A percentile compares a stretch with the other conserved stretches of the same genome.
Conservation (phyloP, 2,329 filamentous ascomycete genomes). For the Cladosporium sp. region DNA sequence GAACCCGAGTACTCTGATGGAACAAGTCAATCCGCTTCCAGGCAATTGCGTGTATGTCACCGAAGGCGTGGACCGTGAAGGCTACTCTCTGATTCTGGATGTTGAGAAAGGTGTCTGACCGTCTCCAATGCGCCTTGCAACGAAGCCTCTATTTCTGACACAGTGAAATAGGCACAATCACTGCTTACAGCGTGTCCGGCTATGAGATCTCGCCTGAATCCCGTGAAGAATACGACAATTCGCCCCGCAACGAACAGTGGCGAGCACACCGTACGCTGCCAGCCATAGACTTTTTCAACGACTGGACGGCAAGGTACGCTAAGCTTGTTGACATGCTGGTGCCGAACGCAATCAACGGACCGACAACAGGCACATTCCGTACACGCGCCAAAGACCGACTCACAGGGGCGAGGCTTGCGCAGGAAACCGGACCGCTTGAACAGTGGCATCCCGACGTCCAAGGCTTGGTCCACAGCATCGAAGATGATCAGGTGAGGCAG, state of each 20-base stretch:
- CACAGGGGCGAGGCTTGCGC: not conserved
- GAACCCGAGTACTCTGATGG: not conserved
- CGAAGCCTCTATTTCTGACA: not conserved
- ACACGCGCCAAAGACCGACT: not conserved
- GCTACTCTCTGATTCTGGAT: slow-evolving; percentile 12
- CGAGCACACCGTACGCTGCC: slow-evolving; percentile 19
- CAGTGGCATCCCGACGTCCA: not conserved
- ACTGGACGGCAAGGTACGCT: slow-evolving; percentile 36
- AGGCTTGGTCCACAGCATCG: not conserved
- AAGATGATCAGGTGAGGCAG: not conserved
- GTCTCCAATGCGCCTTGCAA: not conserved
- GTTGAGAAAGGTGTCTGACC: not conserved
- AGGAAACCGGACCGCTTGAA: not conserved
- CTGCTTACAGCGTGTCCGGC: slow-evolving; percentile 7
- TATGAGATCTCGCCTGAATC: not conserved
- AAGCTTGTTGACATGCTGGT: slow-evolving; percentile 16
- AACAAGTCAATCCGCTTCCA: slow-evolving; percentile 6
- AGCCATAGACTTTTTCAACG: slow-evolving; percentile 54
- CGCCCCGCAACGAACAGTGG: slow-evolving; percentile 6
- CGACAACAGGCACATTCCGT: not conserved
- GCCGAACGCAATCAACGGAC: not conserved
- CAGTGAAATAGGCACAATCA: not conserved
- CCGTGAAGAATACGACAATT: not conserved
- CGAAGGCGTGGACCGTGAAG: slow-evolving; percentile 5
- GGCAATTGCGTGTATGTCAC: slow-evolving; percentile 10